Base-by-base conservation (phyloP, 2,329 filamentous ascomycete species). In the Graphilbum sp. region DNA sequence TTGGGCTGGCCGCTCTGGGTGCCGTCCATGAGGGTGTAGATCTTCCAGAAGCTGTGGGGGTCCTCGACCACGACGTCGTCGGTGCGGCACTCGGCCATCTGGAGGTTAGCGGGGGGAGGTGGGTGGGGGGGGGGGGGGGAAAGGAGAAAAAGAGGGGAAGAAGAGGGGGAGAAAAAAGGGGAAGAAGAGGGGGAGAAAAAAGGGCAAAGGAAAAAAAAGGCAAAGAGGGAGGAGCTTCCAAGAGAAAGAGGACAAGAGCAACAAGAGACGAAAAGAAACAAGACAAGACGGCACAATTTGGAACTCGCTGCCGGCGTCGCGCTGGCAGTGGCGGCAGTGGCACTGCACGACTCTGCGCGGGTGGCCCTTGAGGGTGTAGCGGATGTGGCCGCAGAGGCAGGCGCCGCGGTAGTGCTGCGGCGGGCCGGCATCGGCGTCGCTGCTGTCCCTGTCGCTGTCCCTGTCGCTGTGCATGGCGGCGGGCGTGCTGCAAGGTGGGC, bases 301-400 rank as follows among this genome's bases (percentile, higher is more conserved):
- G n/a, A 42, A 43, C 16, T 39, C 34, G 24, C 43, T 39, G 10
- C 46, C 45, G 11, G 37, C 45, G 10, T 42, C 43, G 25, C 36
- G 39, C 32, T 48, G 45, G 32, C 46, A 48, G 37, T 47, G 45
- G 16, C 32, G 35, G 37, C 46, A 48, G 40, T 47, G 30, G 43
- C 46, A 48, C 39, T 46, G 34, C 17, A 45, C 33, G 19, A 43
- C 41, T 10, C 39, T 34, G 12, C 40, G 42, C n/a, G 46, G 43
- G 17, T 39, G 42, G 5, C 41, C 34, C 25, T 38, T 43, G 27
- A 47, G 40, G 16, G 40, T 40, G 37, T 43, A 48, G 12, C 39
- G 36, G 38, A 48, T 47, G 33, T 42, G 35, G 35, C 46, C 45
- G 43, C 46, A 48, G 17, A 46, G 37, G 32, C 46, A 48, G 36